These are phyloP conservation scores for Tolypocladium album DNA, from an alignment of 2,329 filamentous ascomycete species.

Conservation along the genomic window DNA sequence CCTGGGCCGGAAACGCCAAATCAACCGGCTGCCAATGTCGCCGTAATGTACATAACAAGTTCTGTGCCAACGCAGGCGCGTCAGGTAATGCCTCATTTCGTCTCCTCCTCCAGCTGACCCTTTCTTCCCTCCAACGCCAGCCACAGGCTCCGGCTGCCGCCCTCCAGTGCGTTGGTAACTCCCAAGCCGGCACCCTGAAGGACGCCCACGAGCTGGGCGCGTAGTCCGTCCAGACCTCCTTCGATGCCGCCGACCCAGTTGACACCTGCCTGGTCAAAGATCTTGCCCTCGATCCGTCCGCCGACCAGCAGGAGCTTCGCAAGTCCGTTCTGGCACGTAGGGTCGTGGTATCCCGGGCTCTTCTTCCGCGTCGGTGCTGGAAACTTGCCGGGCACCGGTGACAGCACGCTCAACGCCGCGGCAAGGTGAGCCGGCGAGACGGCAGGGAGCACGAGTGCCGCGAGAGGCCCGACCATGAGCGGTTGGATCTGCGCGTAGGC, in stretches of 20 bases:
- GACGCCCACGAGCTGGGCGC: constrained; percentile 70
- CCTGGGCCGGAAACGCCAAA: neutral
- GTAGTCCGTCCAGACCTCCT: constrained; percentile 69
- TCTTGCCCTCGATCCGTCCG: constrained; percentile 73
- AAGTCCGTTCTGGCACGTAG: constrained; percentile 65
- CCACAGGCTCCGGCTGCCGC: constrained; percentile 72
- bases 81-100: neutral
- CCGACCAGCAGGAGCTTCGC: constrained; percentile 82
- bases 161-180: constrained; percentile 69
- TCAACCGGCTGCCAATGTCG: neutral
- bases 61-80: neutral
- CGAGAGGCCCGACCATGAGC: constrained; percentile 72
- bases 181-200: constrained; percentile 71
- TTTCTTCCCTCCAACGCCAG: constrained; percentile 77
- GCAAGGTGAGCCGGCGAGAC: constrained; percentile 80
- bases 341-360: constrained; percentile 74
- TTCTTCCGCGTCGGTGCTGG: constrained; percentile 66
- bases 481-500: constrained; percentile 54
- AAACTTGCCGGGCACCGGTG: constrained; percentile 62
- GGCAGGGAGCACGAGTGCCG: constrained; percentile 66
- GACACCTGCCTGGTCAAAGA: constrained; percentile 66
- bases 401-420: constrained; percentile 66
- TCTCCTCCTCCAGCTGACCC: constrained; percentile 58
- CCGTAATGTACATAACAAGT: neutral
- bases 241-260: constrained; percentile 62